Evolutionary conservation across 768 basidiomycete species (phyloP).

Genomic region (Boletales sp.): DNA sequence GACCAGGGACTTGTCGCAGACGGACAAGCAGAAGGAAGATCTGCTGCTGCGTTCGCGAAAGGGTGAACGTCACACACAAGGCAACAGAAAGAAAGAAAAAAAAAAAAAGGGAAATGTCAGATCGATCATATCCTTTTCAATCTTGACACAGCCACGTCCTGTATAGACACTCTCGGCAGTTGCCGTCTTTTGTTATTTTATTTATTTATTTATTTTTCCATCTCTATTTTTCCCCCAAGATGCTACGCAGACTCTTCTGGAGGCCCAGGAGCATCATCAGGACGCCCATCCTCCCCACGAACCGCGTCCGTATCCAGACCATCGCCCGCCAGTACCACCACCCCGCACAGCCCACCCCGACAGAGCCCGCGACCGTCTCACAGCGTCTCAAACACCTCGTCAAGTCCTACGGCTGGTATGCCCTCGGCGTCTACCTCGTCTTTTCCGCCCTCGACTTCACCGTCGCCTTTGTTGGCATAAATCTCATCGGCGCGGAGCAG

Average conservation of each 20-base stretch:
- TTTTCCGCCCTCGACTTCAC: slow-evolving; percentile 77
- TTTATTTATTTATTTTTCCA: too few relatives aligned
- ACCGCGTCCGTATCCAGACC: slow-evolving; percentile 20
- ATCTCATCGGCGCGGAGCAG: slow-evolving; percentile 86
- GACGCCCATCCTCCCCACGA: slow-evolving; percentile 43
- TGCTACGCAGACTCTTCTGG: too few relatives aligned
- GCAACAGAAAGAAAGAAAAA: neutral
- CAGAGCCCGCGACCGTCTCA: slow-evolving; percentile 52
- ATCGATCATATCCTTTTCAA: slow-evolving; percentile 12
- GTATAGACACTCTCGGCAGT: slow-evolving; percentile 11
- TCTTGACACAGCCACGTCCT: slow-evolving; percentile 20
- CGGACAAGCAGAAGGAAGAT: slow-evolving; percentile 8
- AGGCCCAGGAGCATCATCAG: neutral
- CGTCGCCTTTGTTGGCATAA: slow-evolving; percentile 80
- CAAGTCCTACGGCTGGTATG: slow-evolving; percentile 94
- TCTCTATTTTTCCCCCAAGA: too few relatives aligned
- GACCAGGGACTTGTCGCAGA: slow-evolving; percentile 6
- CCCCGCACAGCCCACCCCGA: slow-evolving; percentile 29
- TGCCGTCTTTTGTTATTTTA: too few relatives aligned
- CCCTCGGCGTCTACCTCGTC: slow-evolving; percentile 83
- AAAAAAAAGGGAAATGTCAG: neutral
- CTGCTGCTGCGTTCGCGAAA: slow-evolving; percentile 7
- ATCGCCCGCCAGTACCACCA: slow-evolving; percentile 44
- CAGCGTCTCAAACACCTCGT: slow-evolving; percentile 78
- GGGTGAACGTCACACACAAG: slow-evolving; percentile 13